Conservation (phyloP, 2,329 filamentous ascomycete species). For the Fusarium succisae region DNA sequence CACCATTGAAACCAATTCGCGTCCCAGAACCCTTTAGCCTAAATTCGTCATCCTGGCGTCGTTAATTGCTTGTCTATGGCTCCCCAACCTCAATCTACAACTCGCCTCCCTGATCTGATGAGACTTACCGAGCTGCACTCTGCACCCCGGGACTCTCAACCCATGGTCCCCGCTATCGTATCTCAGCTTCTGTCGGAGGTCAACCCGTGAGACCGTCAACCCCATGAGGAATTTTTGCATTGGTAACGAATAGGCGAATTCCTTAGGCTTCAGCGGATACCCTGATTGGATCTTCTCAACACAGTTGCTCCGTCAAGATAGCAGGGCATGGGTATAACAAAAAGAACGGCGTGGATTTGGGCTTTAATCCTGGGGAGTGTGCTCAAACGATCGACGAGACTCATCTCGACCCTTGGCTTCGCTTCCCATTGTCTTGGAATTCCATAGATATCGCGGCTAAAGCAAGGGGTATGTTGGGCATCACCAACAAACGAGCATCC, state of each 20-base stretch:
- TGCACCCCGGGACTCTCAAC: conserved; percentile 20
- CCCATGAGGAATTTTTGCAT: background rate
- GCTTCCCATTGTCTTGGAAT: conserved; percentile 21
- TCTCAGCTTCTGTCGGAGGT: conserved; percentile 18
- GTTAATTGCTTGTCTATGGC: background rate
- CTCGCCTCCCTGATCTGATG: conserved; percentile 25
- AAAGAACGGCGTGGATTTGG: background rate
- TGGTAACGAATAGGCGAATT: conserved; percentile 31
- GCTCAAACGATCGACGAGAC: conserved; percentile 14
- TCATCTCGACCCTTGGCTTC: conserved; percentile 23
- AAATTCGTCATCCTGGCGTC: conserved; percentile 1
- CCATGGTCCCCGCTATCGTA: conserved; percentile 23
- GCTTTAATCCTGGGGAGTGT: background rate
- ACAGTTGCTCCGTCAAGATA: conserved; percentile 15
- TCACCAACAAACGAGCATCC: background rate
- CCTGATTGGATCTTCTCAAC: conserved; percentile 30
- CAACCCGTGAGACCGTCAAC: conserved; percentile 26
- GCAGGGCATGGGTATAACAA: background rate
- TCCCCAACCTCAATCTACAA: conserved; percentile 7
- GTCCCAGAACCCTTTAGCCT: conserved; percentile 7
- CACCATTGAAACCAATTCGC: background rate
- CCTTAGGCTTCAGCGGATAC: conserved; percentile 17
- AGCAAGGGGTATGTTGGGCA: conserved; percentile 6
- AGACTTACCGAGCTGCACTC: conserved; percentile 18
- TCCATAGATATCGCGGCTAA: background rate